Conservation (phyloP, 768 basidiomycete species). For the Naganishia onofrii region DNA sequence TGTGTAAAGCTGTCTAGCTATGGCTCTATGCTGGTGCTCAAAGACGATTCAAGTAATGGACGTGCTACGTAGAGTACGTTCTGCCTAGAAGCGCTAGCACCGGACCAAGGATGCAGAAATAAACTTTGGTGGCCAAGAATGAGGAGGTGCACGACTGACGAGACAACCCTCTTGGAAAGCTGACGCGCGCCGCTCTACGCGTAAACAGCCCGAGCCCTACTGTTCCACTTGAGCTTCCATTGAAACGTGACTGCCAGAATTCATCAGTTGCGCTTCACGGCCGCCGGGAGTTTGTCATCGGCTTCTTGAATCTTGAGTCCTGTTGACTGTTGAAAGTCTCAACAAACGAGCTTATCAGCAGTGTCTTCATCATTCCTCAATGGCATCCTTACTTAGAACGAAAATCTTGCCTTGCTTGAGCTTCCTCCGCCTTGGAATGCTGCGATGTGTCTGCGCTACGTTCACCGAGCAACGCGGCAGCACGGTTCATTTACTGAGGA, state of each 20-base stretch:
- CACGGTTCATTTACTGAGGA: too few relatives aligned
- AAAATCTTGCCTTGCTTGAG: too few relatives aligned
- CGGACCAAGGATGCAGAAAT: not conserved
- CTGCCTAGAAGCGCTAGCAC: slow-evolving; percentile 1
- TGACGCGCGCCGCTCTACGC: not conserved
- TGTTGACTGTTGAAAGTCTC: too few relatives aligned
- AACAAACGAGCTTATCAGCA: too few relatives aligned
- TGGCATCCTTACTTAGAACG: too few relatives aligned
- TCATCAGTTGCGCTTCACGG: not conserved
- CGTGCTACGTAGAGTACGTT: slow-evolving; percentile 8
- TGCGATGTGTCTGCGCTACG: too few relatives aligned
- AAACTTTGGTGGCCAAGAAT: not conserved
- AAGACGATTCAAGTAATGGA: slow-evolving; percentile 5
- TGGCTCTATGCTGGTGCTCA: not conserved
- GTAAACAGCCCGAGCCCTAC: not conserved
- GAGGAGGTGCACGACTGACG: not conserved
- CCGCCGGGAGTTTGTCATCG: not conserved
- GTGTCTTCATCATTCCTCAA: too few relatives aligned
- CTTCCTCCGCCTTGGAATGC: too few relatives aligned
- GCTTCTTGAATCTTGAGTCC: too few relatives aligned
- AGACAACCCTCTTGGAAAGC: not conserved
- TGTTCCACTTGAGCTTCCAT: too few relatives aligned
- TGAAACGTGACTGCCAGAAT: not conserved
- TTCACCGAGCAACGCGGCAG: too few relatives aligned
- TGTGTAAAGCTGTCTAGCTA: not conserved